Evolutionary conservation across 768 basidiomycete genomes (phyloP), one percentile per base, ranked within the genome.

Genomic region (Mycena metata): DNA sequence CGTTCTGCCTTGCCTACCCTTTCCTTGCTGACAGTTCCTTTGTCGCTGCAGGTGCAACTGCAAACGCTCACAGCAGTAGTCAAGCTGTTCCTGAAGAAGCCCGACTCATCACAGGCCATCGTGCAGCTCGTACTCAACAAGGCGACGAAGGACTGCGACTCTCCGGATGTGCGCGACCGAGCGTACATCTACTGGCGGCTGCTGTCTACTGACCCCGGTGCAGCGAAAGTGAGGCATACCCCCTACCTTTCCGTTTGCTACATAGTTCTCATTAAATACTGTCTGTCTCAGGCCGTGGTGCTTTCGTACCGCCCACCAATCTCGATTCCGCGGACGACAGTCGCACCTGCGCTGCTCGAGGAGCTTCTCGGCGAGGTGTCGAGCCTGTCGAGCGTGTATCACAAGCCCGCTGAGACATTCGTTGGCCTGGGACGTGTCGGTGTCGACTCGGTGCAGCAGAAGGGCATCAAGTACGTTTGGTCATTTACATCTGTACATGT

Each of bases 111-210:
- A 36, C 97, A 99, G 77, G 92, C 86, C 4, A 87, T 99, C 24
- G 97, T 99, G 0, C 97, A 99, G 76, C 86, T 87, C 23, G 91
- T 98, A 6, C 83, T 99, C 42, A 91, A 94, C 70, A 96, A 95
- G 0, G 98, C 98, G 0, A 99, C 98, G 8, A 98, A 96, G 76
- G 96, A 96, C 73, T 98, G 96, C 73, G 98, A 99, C 75, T 96
- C 93, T 11, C 95, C 98, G 15, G 98, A 99, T 78, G 95, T 99
- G 21, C 88, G 98, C 51, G 98, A 99, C 79, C 87, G 96, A 56
- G 98, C 98, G 0, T 99, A 99, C 77, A 97, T 99, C 41, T 99
- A 99, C 76, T 99, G 98, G 98, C 86, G 98, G 66, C 77, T 99
- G 70, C 80, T 99, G 26, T 97, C 96, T 13, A 96, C 95, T 60